A percentile compares a stretch with the other conserved stretches of the same genome.
Conservation (phyloP, 441 rosid species). For the Croton laevigatus region DNA sequence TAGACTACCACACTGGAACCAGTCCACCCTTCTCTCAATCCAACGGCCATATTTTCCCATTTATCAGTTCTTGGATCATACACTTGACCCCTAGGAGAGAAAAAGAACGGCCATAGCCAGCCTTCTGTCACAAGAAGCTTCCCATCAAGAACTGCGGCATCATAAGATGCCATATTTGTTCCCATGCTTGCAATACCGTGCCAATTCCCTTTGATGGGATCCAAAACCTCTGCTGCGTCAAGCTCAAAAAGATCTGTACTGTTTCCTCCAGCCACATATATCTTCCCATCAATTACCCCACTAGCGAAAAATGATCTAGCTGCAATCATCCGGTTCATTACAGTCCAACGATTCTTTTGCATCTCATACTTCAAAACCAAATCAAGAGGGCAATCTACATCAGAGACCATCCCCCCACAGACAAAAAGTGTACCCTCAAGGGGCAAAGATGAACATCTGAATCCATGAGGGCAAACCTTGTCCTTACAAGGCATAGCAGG, state of each 20-base stretch:
- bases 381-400: slow-evolving; percentile 81
- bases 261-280: slow-evolving; percentile 87
- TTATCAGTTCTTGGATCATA: slow-evolving; percentile 64
- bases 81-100: slow-evolving; percentile 85
- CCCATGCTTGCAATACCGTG: slow-evolving; percentile 61
- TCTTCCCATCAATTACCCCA: slow-evolving; percentile 67
- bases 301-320: slow-evolving; percentile 82
- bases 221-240: slow-evolving; percentile 71
- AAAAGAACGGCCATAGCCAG: slow-evolving; percentile 91
- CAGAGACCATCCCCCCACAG: slow-evolving; percentile 85
- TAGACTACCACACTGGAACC: slow-evolving; percentile 83
- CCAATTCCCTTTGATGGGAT: slow-evolving; percentile 71
- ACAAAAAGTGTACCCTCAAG: slow-evolving; percentile 60
- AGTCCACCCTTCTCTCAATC: slow-evolving; percentile 91
- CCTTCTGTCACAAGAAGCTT: slow-evolving; percentile 89
- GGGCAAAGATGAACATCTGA: slow-evolving; percentile 67
- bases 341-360: slow-evolving; percentile 81
- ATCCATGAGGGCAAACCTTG: slow-evolving; percentile 79
- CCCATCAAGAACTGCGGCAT: slow-evolving; percentile 80
- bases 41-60: slow-evolving; percentile 86
- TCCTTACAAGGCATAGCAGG: slow-evolving; percentile 88
- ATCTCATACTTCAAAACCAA: slow-evolving; percentile 75
- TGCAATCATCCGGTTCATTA: slow-evolving; percentile 56
- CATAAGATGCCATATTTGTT: slow-evolving; percentile 76
- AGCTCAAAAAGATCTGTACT: slow-evolving; percentile 70